A percentile compares a stretch with the other conserved stretches of the same genome.
phyloP scores from a whole-genome alignment of 257 asterid species.

The Solanum etuberosum region DNA sequence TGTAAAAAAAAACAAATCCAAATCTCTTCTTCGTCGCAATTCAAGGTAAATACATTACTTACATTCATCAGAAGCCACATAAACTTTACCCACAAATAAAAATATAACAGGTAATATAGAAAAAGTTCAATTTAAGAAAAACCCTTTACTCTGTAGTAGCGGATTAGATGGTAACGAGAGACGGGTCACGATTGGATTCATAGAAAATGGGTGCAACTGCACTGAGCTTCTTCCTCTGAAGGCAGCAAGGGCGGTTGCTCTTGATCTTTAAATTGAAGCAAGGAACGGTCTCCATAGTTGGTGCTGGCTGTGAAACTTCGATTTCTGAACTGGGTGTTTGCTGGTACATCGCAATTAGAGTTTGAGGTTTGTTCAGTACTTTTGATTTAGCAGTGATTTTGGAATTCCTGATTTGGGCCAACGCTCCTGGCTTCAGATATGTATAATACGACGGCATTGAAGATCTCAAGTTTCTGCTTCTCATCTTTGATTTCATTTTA shows the following conservation, averaged over 20 bases:
- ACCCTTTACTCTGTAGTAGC: background rate
- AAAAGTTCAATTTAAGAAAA: background rate
- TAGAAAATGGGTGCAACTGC: conserved; percentile 40
- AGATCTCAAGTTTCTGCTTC: background rate
- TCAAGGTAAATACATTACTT: background rate
- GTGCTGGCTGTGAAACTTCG: conserved; percentile 10
- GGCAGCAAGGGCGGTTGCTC: conserved; percentile 27
- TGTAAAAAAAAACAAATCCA: background rate
- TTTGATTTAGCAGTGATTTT: conserved; percentile 46
- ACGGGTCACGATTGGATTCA: conserved; percentile 8
- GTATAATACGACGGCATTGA: conserved; percentile 18
- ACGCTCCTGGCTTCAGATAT: conserved; percentile 55
- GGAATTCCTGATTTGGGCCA: conserved; percentile 48
- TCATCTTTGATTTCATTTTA: background rate
- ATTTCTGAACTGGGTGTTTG: conserved; percentile 8
- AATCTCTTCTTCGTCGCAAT: background rate
- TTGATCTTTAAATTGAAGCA: conserved; percentile 32
- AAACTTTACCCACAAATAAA: background rate
- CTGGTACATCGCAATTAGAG: conserved; percentile 29
- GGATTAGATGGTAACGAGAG: background rate
- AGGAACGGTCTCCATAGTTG: conserved; percentile 30
- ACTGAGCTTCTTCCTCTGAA: conserved; percentile 37
- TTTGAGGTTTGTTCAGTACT: conserved; percentile 15
- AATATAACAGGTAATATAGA: background rate
- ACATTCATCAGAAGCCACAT: background rate